These are phyloP conservation scores for Cytospora piceicola DNA, from an alignment of 2,329 filamentous ascomycete species.

Conservation along the genomic window DNA sequence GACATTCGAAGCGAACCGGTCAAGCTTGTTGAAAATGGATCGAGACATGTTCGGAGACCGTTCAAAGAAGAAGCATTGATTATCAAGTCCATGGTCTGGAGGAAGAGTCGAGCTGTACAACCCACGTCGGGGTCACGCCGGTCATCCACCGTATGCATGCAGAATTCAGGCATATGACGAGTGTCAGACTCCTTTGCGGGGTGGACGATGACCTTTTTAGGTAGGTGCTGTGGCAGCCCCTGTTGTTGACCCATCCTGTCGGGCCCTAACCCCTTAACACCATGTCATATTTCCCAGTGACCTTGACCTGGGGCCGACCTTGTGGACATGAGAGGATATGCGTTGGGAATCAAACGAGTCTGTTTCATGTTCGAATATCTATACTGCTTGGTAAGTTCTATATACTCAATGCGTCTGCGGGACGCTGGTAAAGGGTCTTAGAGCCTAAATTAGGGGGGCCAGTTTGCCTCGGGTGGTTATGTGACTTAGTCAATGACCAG, in stretches of 20 bases:
- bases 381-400: neutral
- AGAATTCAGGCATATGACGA: neutral
- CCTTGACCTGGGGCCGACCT: neutral
- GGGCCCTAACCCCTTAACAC: neutral
- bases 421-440: too few species aligned
- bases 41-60: constrained; percentile 14
- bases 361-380: neutral
- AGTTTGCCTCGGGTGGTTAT: too few species aligned
- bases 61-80: neutral
- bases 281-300: too few species aligned
- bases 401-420: too few species aligned
- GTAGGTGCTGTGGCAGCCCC: neutral
- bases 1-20: constrained; percentile 23
- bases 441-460: too few species aligned
- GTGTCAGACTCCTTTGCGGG: neutral
- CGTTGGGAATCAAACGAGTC: neutral
- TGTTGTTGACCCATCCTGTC: neutral
- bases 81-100: neutral
- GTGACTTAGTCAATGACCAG: too few species aligned
- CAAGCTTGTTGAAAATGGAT: constrained; percentile 18
- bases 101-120: neutral
- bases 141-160: neutral
- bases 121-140: neutral
- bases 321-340: neutral
- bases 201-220: neutral